phyloP scores from a whole-genome alignment of 331 rosid genomes.

The Rhamnella rubrinervis region DNA sequence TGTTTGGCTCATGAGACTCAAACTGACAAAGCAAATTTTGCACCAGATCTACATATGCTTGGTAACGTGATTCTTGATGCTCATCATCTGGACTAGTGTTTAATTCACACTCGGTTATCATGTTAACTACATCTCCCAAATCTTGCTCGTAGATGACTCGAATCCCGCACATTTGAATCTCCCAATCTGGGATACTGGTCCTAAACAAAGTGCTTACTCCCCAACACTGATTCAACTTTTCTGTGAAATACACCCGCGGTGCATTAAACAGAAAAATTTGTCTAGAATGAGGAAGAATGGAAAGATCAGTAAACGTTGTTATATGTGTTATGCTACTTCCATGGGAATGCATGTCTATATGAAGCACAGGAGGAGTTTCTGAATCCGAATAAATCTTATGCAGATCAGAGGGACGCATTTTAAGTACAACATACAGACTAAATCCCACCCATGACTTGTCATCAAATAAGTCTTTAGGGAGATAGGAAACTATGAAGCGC shows the following conservation, averaged over 20 bases:
- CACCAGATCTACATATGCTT: too few relatives aligned
- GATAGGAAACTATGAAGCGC: background rate
- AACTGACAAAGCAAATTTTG: too few relatives aligned
- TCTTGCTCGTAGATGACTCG: conserved; percentile 8
- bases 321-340: background rate
- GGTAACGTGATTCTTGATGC: background rate
- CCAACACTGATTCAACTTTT: background rate
- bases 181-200: background rate
- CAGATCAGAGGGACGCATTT: background rate
- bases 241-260: background rate
- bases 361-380: background rate
- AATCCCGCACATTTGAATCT: conserved; percentile 17
- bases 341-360: background rate
- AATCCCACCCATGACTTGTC: conserved; percentile 22
- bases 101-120: background rate
- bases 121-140: background rate
- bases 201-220: background rate
- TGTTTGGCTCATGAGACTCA: too few relatives aligned
- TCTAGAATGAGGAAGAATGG: background rate
- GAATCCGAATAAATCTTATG: background rate
- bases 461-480: conserved; percentile 19
- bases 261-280: conserved; percentile 4
- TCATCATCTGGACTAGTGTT: too few relatives aligned
- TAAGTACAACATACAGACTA: background rate
- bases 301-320: background rate